These are phyloP conservation scores for Diphasiastrum complanatum DNA, from an alignment of 83 land plant species.

Conservation along the genomic window DNA sequence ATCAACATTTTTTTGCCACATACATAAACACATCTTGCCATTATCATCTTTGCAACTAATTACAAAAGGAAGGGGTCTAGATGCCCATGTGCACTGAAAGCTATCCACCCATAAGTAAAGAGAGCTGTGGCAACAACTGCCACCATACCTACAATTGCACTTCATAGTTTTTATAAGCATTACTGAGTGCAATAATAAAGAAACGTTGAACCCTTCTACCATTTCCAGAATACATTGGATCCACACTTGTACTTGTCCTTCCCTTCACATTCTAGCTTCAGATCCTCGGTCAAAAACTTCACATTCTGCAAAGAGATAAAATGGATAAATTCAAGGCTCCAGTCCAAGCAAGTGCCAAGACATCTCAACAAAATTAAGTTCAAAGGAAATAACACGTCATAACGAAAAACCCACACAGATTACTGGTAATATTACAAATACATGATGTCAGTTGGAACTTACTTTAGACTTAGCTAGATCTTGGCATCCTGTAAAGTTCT, in stretches of 20 bases:
- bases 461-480: slow-evolving; percentile 86
- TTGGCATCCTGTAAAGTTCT: slow-evolving; percentile 95
- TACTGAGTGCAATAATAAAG: too few relatives aligned
- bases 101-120: too few relatives aligned
- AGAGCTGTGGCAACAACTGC: too few relatives aligned
- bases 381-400: not conserved
- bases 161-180: too few relatives aligned
- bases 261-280: slow-evolving; percentile 78
- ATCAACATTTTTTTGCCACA: too few relatives aligned
- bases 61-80: too few relatives aligned
- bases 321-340: not conserved
- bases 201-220: slow-evolving; percentile 56
- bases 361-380: not conserved
- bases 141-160: too few relatives aligned
- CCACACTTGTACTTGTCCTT: slow-evolving; percentile 91
- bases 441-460: not conserved
- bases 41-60: too few relatives aligned
- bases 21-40: too few relatives aligned
- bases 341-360: not conserved
- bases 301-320: slow-evolving; percentile 56
- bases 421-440: not conserved
- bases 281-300: slow-evolving; percentile 59
- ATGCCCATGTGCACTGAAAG: too few relatives aligned
- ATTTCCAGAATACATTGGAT: slow-evolving; percentile 91
- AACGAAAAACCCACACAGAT: not conserved